Evolutionary conservation across 2,329 filamentous ascomycete species (phyloP).

Genomic region (Penicillium sp.): DNA sequence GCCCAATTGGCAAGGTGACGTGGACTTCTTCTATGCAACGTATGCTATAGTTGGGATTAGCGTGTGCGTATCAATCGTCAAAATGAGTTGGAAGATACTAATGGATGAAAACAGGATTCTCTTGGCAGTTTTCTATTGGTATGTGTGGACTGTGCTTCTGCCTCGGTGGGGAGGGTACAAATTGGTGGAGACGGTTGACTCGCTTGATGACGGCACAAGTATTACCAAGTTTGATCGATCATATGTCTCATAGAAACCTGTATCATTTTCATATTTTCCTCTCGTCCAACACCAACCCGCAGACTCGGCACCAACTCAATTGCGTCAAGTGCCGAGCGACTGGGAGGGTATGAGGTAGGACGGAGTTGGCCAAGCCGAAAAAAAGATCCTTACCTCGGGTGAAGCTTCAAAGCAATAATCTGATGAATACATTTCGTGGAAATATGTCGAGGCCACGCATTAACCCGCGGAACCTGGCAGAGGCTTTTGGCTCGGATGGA

Average conservation of each 20-base stretch:
- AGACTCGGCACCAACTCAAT: no score
- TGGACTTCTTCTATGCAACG: conserved; percentile 51
- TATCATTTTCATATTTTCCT: no score
- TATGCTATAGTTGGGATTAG: conserved; percentile 53
- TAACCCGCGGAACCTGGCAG: no score
- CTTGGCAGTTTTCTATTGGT: conserved; percentile 66
- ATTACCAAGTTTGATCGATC: conserved; percentile 57
- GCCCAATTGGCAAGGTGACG: conserved; percentile 45
- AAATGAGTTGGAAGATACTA: conserved; percentile 9
- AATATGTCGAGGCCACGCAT: no score
- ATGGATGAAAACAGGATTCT: conserved; percentile 48
- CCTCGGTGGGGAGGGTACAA: conserved; percentile 60
- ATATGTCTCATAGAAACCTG: background rate
- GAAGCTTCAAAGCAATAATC: no score
- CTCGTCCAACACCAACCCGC: no score
- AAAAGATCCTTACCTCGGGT: no score
- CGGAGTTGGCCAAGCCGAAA: no score
- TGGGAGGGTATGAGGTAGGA: no score
- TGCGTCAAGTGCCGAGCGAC: no score
- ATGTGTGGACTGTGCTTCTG: conserved; percentile 61
- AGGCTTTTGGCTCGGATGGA: no score
- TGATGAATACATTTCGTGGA: no score
- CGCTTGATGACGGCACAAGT: conserved; percentile 64
- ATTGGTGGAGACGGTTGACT: conserved; percentile 60
- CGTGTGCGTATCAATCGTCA: conserved; percentile 35